A percentile compares a stretch with the other conserved stretches of the same genome.
phyloP scores from a whole-genome alignment of 441 rosid genomes.

The Erodium chrysanthum region DNA sequence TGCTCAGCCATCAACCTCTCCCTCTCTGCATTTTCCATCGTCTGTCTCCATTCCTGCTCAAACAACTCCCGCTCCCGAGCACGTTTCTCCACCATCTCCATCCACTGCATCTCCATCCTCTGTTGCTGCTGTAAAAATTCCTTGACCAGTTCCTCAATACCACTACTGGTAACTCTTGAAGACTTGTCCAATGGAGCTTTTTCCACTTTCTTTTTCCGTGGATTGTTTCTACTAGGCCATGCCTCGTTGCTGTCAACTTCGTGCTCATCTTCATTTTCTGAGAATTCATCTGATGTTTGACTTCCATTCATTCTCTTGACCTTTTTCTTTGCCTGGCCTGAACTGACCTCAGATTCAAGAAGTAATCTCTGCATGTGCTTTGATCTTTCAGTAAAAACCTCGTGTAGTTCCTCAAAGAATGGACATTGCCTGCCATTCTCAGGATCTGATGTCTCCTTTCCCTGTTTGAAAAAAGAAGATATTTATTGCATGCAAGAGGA shows the following conservation, averaged over 20 bases:
- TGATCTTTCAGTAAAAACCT: constrained; percentile 34
- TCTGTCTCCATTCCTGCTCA: constrained; percentile 45
- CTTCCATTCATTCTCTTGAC: constrained; percentile 22
- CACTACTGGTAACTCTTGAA: constrained; percentile 17
- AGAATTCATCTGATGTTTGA: constrained; percentile 30
- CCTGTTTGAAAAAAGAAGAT: constrained; percentile 23
- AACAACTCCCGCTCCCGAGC: constrained; percentile 32
- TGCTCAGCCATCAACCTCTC: constrained; percentile 39
- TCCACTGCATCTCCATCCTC: constrained; percentile 42
- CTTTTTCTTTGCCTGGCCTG: constrained; percentile 28
- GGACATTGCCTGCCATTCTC: constrained; percentile 40
- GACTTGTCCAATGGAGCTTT: constrained; percentile 18
- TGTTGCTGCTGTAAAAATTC: constrained; percentile 42
- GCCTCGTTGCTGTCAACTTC: constrained; percentile 33
- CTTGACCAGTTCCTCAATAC: constrained; percentile 31
- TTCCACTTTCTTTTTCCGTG: constrained; percentile 35
- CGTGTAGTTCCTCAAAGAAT: constrained; percentile 46
- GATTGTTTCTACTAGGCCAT: constrained; percentile 21
- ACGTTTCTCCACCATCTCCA: constrained; percentile 39
- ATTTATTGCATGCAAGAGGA: background rate
- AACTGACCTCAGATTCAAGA: constrained; percentile 32
- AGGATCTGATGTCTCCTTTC: constrained; percentile 48
- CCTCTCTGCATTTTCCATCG: constrained; percentile 45
- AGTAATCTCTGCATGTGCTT: constrained; percentile 34
- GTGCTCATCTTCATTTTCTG: constrained; percentile 34